phyloP scores from a whole-genome alignment of 2,329 filamentous ascomycete species.

The Rasamsonia emersonii region DNA sequence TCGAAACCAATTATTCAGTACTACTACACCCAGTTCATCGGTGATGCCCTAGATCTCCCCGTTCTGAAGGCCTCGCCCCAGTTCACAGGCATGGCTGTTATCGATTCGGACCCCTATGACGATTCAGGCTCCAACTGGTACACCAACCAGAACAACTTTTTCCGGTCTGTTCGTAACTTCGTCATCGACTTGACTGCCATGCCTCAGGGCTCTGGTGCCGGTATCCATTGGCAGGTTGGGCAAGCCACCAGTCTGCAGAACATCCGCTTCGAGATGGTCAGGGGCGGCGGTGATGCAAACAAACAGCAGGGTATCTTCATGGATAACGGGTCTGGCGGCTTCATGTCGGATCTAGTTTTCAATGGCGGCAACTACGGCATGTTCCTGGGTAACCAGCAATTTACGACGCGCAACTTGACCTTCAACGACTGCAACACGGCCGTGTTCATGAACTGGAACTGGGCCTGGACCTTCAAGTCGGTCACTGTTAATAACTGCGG shows the following conservation, averaged over 20 bases:
- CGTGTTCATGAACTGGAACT: conserved; percentile 88
- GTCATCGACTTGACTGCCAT: conserved; percentile 65
- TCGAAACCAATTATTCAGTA: conserved; percentile 70
- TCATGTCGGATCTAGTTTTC: conserved; percentile 76
- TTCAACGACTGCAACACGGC: conserved; percentile 78
- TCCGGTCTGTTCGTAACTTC: conserved; percentile 74
- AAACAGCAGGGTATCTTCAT: conserved; percentile 72
- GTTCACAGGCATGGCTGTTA: conserved; percentile 79
- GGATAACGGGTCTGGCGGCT: conserved; percentile 76
- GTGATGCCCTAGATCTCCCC: conserved; percentile 64
- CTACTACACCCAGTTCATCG: conserved; percentile 91
- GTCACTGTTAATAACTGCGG: conserved; percentile 64
- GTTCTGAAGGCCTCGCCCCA: conserved; percentile 63
- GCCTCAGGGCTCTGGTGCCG: conserved; percentile 53
- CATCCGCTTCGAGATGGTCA: conserved; percentile 70
- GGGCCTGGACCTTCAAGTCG: conserved; percentile 74
- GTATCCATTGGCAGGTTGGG: conserved; percentile 81
- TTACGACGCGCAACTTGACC: conserved; percentile 71
- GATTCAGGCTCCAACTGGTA: conserved; percentile 62
- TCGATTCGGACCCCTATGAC: conserved; percentile 81
- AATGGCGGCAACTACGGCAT: conserved; percentile 71
- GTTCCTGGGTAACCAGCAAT: conserved; percentile 80
- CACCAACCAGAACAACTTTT: conserved; percentile 76
- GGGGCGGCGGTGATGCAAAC: conserved; percentile 56
- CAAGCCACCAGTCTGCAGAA: conserved; percentile 75